phyloP scores from a whole-genome alignment of 2,329 filamentous ascomycete genomes.

The Lachnellula willkommii region DNA sequence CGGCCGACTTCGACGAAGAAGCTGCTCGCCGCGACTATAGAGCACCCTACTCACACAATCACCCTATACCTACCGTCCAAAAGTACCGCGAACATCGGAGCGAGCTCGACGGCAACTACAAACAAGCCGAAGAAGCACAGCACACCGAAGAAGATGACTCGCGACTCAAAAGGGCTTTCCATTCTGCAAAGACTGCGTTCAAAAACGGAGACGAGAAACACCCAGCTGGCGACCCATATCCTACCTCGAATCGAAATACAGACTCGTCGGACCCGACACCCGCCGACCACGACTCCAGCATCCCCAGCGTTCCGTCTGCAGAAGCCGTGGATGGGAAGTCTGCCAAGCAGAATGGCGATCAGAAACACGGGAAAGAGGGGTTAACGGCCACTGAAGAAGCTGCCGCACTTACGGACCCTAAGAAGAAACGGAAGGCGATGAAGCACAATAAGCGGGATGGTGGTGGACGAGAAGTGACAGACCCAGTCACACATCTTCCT shows the following conservation, averaged over 20 bases:
- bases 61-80: slow-evolving; percentile 25
- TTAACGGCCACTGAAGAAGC: slow-evolving; percentile 22
- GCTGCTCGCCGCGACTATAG: slow-evolving; percentile 20
- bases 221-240: slow-evolving; percentile 19
- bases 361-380: background rate
- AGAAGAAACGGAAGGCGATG: slow-evolving; percentile 25
- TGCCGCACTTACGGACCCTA: slow-evolving; percentile 19
- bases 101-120: slow-evolving; percentile 17
- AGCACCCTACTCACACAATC: slow-evolving; percentile 23
- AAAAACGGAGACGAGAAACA: slow-evolving; percentile 22
- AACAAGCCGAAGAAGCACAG: slow-evolving; percentile 21
- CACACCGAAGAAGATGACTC: slow-evolving; percentile 24
- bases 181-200: slow-evolving; percentile 20
- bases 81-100: slow-evolving; percentile 23
- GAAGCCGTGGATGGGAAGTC: background rate
- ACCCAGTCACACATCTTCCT: slow-evolving; percentile 54
- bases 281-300: slow-evolving; percentile 15
- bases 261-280: slow-evolving; percentile 8
- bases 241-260: slow-evolving; percentile 21
- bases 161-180: slow-evolving; percentile 18
- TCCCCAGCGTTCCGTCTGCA: slow-evolving; percentile 9
- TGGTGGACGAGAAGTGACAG: slow-evolving; percentile 46
- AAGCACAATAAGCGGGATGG: slow-evolving; percentile 20
- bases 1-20: slow-evolving; percentile 20
- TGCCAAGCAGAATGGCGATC: slow-evolving; percentile 1